Evolutionary conservation across 306 rosid genomes (phyloP), one percentile per base, ranked within the genome.

Genomic region (Vicia villosa): DNA sequence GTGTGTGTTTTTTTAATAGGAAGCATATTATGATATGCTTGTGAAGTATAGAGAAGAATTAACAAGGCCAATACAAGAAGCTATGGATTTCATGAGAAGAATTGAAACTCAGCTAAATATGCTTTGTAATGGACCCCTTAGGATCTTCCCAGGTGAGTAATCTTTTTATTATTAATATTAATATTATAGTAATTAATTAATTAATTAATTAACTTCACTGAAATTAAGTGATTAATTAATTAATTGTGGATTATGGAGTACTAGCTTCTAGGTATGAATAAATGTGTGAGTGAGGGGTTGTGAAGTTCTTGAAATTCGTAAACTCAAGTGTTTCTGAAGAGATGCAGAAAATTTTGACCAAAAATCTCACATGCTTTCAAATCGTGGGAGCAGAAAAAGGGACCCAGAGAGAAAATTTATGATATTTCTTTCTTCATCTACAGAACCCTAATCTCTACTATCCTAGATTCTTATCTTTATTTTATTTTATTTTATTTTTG

Each of bases 21-120:
- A 94, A 78, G 97, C 99, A 20, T 94, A 91, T 65, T 94, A 84
- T 73, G 97, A 94, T 73, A 84, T 91, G 92, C 85, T 94, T 38
- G 99, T 94, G 82, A 94, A 94, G 80, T 94, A 91, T 71, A 84
- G 92, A 19, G 99, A 88, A 64, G 96, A 91, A 76, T 83, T 94
- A 43, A 78, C 92, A 21, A 91, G 96, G 92, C 99, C 99, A 22
- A 79, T 94, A 46, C 92, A 87, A 84, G 99, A 91, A 60, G 99
- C 99, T 0, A 91, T 89, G 99, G 97, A 94, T 73, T 94, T 94
- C 95, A 87, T 94, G 95, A 49, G 85, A 19, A 80, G 90, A 61
- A 84, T 89, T 10, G 96, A 94, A 83, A 75, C 91, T 78, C 96
- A 94, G 79, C 90, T 94, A 17, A 88, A 85, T 63, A 64, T 85